Evolutionary conservation across 192 early-diverging fungal species (phyloP), one percentile per base, ranked within the genome.

Genomic region (Coemansia sp.): DNA sequence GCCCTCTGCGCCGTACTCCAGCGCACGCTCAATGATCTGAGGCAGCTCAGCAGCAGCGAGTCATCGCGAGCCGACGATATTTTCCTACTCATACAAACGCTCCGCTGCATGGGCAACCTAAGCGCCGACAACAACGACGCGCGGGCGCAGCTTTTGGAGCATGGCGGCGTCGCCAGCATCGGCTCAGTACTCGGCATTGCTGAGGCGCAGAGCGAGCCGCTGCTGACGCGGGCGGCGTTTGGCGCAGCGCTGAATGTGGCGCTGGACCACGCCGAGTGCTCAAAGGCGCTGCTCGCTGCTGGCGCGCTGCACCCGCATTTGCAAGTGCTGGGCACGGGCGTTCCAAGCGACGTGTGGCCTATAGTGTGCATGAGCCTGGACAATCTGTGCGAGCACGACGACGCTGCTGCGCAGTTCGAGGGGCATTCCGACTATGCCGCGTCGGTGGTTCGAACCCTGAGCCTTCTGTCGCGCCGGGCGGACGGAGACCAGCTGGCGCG

Each of bases 31-130:
- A 7, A 10, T 8, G 62, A 60, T 0, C 57, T 64, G 0, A 3
- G 3, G 14, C 5, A 66, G 30, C 21, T 37, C 11, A 57, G n/a
- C 16, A 57, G n/a, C 16, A 47, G 23, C n/a, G 47, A 16, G 9
- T 55, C 62, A 4, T 38, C 49, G 66, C 67, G 64, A 2, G 78
- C 78, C 4, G 78, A 81, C 55, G 55, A 42, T 3, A 61, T 81
- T 60, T 70, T 81, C 17, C 33, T 77, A 33, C 53, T 82, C 8
- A 68, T 71, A 1, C 79, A 82, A 50, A 26, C 74, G 19, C 73
- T 83, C 13, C 76, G 81, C 16, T 75, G 75, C 62, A 73, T 83
- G 23, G 78, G 76, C 73, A 83, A 83, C 65, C 32, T 69, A 38
- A 55, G 73, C 43, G 81, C 81, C 0, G 81, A 83, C 67, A 78